phyloP scores from a whole-genome alignment of 208 protist species.

The Trichomonas gallinae region DNA sequence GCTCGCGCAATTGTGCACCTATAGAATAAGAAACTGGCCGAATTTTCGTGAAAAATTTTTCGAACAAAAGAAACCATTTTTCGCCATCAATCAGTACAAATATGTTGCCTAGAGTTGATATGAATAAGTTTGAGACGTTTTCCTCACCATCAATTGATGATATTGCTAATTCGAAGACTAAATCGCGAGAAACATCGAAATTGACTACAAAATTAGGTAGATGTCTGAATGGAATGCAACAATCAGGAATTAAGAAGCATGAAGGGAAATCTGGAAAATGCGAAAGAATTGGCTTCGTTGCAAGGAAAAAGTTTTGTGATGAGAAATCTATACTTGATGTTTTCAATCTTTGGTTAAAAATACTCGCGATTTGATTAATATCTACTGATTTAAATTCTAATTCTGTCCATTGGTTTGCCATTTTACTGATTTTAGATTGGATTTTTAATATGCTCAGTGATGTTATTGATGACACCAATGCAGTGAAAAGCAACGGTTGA shows the following conservation, averaged over 20 bases:
- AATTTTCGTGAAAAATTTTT: neutral
- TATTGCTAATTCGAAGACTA: neutral
- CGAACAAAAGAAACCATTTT: neutral
- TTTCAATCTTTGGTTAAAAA: neutral
- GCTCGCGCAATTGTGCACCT: neutral
- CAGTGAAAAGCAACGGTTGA: neutral
- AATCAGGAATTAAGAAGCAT: neutral
- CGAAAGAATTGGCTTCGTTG: neutral
- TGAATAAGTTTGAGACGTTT: neutral
- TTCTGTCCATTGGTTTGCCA: neutral
- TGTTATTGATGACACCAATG: neutral
- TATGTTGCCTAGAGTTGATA: neutral
- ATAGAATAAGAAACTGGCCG: neutral
- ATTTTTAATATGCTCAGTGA: neutral
- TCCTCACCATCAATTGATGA: neutral
- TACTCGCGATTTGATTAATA: neutral
- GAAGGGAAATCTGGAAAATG: neutral
- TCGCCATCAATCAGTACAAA: neutral
- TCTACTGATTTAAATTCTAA: neutral
- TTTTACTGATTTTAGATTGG: neutral
- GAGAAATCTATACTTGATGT: neutral
- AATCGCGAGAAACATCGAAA: neutral
- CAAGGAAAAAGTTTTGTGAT: neutral
- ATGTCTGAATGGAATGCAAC: neutral
- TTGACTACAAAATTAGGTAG: neutral